Base-by-base conservation (phyloP, 2,329 filamentous ascomycete genomes). In the Boeremia lycopersici region DNA sequence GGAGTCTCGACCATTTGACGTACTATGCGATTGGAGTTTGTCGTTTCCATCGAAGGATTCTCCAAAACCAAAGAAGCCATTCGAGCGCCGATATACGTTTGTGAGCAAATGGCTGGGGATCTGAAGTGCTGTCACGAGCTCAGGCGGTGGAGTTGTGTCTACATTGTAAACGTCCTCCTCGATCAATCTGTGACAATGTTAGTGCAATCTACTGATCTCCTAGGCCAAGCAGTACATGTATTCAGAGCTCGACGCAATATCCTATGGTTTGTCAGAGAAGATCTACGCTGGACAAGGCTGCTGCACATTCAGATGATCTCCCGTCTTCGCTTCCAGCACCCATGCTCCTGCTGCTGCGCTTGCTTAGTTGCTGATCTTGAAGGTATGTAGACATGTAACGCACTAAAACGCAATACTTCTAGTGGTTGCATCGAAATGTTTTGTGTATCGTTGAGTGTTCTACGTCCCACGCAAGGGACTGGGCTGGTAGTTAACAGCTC, bases 151-250 rank as follows among this genome's bases (percentile, higher is more conserved):
- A 7, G 72, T 5, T 65, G 66, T 51, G 68, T 67, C 2, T 55
- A 73, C 9, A 54, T 61, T 11, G 43, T 64, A 39, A 65, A 76
- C 12, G 12, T 56, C 47, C 17, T 56, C 41, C 11, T 45, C 31
- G 2, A 44, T 34, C 26, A 54, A 12, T 2, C 51, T 54, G 15
- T 19, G 13, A 42, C 19, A 23, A 12, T 13, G 15, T 34, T 15
- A 34, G 31, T 0, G 1, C 10, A 15, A 13, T 6, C 9, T 15
- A 30, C 2, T 12, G 7, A 3, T 30, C 11, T 9, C 3, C 29
- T 12, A 9, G 6, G 3, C 29, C 9, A 2, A 30, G 6, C 29
- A 34, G 31, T 23, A 48, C 19, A 41, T 41, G 25, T 28, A 40
- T 26, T 33, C 9, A 5, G 9, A 31, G 15, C 10, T 25, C n/a